Evolutionary conservation across 169 alveolate species (phyloP).

Genomic region (Perkinsus olseni): DNA sequence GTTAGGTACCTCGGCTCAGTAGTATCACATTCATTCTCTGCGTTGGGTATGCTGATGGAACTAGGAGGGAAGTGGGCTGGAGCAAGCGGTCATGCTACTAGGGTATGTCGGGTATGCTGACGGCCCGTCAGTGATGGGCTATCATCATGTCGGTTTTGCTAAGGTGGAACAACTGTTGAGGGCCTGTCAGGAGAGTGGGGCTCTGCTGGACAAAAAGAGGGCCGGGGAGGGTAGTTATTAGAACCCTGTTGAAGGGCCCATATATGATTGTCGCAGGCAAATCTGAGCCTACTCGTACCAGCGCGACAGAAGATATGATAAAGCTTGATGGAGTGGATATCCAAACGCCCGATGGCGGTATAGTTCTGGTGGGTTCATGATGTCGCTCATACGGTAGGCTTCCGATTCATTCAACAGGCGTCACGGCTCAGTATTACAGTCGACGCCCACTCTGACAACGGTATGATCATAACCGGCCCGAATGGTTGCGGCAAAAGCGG

Average conservation of each 20-base stretch:
- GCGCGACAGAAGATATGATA: background rate
- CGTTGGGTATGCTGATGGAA: background rate
- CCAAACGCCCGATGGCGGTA: background rate
- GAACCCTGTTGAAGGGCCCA: no score
- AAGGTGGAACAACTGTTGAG: no score
- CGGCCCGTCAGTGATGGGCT: no score
- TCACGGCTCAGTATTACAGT: background rate
- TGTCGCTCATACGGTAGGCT: background rate
- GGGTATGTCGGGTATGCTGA: background rate
- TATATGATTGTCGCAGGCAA: background rate
- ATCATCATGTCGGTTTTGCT: no score
- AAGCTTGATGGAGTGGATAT: background rate
- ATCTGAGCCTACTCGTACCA: background rate
- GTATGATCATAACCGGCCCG: background rate
- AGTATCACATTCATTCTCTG: background rate
- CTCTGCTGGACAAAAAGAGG: no score
- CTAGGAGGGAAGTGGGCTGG: background rate
- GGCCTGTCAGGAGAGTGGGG: no score
- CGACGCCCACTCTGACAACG: background rate
- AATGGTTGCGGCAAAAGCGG: background rate
- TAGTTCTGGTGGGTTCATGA: background rate
- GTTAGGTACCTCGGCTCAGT: background rate
- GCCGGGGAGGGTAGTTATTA: no score
- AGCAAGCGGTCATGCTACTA: background rate
- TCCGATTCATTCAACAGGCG: background rate